A percentile compares a stretch with the other conserved stretches of the same genome.
These are phyloP conservation scores for Aspergillus nidulans DNA, from an alignment of 495 filamentous ascomycete species.

Conservation along the genomic window DNA sequence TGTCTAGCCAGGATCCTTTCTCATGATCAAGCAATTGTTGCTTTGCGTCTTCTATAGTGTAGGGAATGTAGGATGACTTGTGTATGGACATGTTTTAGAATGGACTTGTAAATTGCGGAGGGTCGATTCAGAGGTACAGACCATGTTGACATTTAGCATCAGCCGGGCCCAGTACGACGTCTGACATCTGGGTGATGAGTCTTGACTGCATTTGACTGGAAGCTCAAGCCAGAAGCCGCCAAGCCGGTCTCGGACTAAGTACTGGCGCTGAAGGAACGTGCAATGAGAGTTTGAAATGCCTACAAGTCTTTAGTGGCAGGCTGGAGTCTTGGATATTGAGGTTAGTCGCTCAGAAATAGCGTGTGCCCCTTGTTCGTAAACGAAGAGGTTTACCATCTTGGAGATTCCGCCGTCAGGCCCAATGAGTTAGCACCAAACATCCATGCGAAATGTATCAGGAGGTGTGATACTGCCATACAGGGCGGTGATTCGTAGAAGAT, in stretches of 20 bases:
- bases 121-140: too few species aligned
- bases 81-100: background rate
- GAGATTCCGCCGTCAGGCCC: background rate
- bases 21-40: background rate
- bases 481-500: slow-evolving; percentile 10
- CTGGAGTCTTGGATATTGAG: background rate
- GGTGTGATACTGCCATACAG: background rate
- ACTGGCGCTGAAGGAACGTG: background rate
- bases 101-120: background rate
- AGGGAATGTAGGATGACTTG: background rate
- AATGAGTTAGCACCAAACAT: too few species aligned
- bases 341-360: background rate
- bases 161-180: background rate
- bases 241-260: background rate
- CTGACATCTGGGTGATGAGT: background rate
- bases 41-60: background rate
- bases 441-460: slow-evolving; percentile 8
- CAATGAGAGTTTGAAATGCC: background rate
- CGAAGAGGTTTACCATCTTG: background rate
- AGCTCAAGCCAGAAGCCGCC: background rate
- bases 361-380: slow-evolving; percentile 15
- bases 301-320: background rate
- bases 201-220: background rate
- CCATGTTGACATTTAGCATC: background rate
- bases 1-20: background rate